Evolutionary conservation across 2,329 filamentous ascomycete genomes (phyloP).

Genomic region (Endoconidiophora laricicola): DNA sequence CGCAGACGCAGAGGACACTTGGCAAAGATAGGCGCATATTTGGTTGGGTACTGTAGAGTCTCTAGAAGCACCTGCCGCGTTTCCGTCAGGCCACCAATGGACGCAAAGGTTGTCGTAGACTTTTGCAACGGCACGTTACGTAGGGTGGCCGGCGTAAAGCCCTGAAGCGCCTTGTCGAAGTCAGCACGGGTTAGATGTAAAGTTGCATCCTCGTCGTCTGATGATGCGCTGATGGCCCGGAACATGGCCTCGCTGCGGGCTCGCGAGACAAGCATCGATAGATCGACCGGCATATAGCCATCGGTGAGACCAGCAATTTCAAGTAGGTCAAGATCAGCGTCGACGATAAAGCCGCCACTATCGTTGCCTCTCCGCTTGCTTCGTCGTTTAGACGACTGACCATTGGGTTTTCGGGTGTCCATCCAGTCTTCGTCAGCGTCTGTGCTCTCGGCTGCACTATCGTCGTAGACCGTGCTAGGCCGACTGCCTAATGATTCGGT

Average conservation of each 20-base stretch:
- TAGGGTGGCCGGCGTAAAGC: slow-evolving; percentile 87
- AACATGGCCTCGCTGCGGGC: slow-evolving; percentile 88
- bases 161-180: slow-evolving; percentile 70
- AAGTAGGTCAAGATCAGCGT: slow-evolving; percentile 68
- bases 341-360: slow-evolving; percentile 52
- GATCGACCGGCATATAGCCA: slow-evolving; percentile 93
- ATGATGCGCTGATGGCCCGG: slow-evolving; percentile 47
- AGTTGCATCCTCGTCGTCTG: slow-evolving; percentile 27
- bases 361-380: slow-evolving; percentile 16
- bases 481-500: slow-evolving; percentile 30
- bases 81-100: slow-evolving; percentile 73
- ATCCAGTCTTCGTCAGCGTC: slow-evolving; percentile 51
- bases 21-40: slow-evolving; percentile 93
- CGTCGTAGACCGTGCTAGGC: slow-evolving; percentile 36
- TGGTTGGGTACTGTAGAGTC: slow-evolving; percentile 91
- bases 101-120: slow-evolving; percentile 80
- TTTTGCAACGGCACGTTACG: slow-evolving; percentile 88
- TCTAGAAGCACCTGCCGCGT: slow-evolving; percentile 87
- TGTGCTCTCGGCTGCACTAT: slow-evolving; percentile 23
- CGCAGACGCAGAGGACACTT: slow-evolving; percentile 89
- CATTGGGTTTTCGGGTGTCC: slow-evolving; percentile 44
- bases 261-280: slow-evolving; percentile 68
- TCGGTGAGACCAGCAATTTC: slow-evolving; percentile 89
- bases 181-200: slow-evolving; percentile 56
- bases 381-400: slow-evolving; percentile 22